Percentiles rank a stretch among this genome's conserved stretches.
Conservation (phyloP, 768 basidiomycete genomes). For the Strobilomyces echinocephalus region DNA sequence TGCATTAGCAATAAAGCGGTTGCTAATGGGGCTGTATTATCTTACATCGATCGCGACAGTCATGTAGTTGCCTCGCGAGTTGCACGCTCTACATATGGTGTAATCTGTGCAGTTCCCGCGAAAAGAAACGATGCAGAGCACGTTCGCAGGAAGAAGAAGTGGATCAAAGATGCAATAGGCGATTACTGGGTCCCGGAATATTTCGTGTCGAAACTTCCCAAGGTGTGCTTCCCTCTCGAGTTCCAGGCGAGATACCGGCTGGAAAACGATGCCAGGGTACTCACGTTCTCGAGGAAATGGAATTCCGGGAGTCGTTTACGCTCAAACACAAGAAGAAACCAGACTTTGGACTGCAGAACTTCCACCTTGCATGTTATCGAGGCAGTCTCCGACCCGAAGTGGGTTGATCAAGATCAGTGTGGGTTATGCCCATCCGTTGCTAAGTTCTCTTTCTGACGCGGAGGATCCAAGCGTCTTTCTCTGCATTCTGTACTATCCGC, state of each 20-base stretch:
- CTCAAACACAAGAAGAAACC: not conserved
- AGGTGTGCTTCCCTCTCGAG: not conserved
- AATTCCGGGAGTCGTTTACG: not conserved
- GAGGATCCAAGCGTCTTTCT: conserved; percentile 5
- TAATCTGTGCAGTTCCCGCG: not conserved
- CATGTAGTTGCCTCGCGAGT: not conserved
- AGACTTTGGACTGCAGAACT: not conserved
- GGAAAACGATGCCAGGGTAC: not conserved
- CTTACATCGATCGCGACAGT: not conserved
- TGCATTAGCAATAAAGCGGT: conserved; percentile 9
- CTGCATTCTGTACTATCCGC: conserved; percentile 1
- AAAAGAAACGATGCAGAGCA: not conserved
- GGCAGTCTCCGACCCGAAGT: not conserved
- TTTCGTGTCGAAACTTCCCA: not conserved
- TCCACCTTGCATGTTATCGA: not conserved
- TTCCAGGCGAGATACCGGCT: not conserved
- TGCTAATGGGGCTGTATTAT: conserved; percentile 7
- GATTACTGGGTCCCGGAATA: not conserved
- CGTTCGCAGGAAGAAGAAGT: not conserved
- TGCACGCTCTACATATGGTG: not conserved
- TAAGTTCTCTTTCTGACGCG: not conserved
- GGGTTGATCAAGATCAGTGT: not conserved
- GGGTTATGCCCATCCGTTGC: not conserved
- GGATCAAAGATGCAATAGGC: not conserved
- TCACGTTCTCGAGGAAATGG: not conserved